Percentiles rank a stretch among this genome's conserved stretches.
Conservation (phyloP, 2,329 filamentous ascomycete genomes). For the Fusarium bactridioides region DNA sequence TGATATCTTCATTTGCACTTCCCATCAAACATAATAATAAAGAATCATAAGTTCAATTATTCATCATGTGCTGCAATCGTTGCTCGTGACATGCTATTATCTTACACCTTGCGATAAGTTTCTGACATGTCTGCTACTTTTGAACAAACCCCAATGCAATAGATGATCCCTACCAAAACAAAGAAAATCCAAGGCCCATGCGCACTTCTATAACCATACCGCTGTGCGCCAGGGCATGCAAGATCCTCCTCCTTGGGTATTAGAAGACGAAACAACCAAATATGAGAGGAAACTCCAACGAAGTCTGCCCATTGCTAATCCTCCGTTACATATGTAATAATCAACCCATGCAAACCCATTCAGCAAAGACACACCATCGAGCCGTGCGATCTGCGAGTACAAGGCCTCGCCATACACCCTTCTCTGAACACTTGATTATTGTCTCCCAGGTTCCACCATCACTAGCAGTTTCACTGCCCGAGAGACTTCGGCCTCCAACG, state of each 20-base stretch:
- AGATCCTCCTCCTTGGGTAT: constrained; percentile 37
- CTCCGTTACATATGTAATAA: neutral
- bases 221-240: constrained; percentile 39
- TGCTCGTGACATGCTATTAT: constrained; percentile 34
- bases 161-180: constrained; percentile 15
- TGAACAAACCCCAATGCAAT: constrained; percentile 21
- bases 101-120: constrained; percentile 17
- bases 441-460: constrained; percentile 87
- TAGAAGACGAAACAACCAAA: constrained; percentile 30
- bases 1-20: neutral
- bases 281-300: constrained; percentile 33
- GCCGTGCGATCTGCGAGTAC: constrained; percentile 85
- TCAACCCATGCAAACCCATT: constrained; percentile 72
- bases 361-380: constrained; percentile 90
- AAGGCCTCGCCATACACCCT: constrained; percentile 80
- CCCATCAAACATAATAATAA: neutral
- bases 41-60: constrained; percentile 7
- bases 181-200: constrained; percentile 24
- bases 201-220: constrained; percentile 24
- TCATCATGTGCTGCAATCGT: constrained; percentile 17
- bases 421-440: constrained; percentile 88
- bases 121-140: constrained; percentile 27
- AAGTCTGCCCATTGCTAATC: constrained; percentile 8
- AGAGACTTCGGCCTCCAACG: constrained; percentile 53
- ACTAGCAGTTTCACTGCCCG: constrained; percentile 63